Percentiles rank a stretch among this genome's conserved stretches.
Conservation (phyloP, 2,329 filamentous ascomycete genomes). For the Calonectria montana region DNA sequence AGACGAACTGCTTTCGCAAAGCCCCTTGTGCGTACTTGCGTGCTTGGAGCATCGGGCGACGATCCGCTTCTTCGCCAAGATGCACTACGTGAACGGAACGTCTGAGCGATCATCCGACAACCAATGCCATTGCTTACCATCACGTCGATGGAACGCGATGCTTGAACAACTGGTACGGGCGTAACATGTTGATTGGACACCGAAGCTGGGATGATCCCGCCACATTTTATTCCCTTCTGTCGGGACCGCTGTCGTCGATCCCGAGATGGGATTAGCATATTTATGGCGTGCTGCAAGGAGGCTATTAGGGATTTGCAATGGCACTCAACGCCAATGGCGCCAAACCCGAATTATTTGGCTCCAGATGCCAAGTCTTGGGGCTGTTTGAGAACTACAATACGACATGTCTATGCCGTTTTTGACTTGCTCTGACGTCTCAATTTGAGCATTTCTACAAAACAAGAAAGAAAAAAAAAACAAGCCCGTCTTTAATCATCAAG, state of each 20-base stretch:
- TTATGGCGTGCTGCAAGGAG: neutral
- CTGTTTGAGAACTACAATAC: neutral
- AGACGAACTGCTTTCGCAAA: neutral
- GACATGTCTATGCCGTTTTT: neutral
- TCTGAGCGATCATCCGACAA: neutral
- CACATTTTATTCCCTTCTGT: neutral
- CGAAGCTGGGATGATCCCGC: neutral
- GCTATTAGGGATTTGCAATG: neutral
- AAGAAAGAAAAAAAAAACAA: no score
- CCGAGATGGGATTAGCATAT: neutral
- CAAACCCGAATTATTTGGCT: neutral
- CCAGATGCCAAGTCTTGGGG: neutral
- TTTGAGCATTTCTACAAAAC: neutral
- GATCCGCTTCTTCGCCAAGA: constrained; percentile 1
- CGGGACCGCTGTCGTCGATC: neutral
- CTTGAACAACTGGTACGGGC: neutral
- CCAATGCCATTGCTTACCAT: neutral
- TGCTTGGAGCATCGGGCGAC: neutral
- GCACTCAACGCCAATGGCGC: neutral
- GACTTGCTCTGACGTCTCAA: neutral
- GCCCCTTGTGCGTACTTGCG: neutral
- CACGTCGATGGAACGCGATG: neutral
- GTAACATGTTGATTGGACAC: neutral
- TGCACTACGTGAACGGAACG: neutral
- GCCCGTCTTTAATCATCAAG: neutral